Percentiles rank a stretch among this genome's conserved stretches.
phyloP scores from a whole-genome alignment of 2,329 filamentous ascomycete species.

The Verruconis gallopava region DNA sequence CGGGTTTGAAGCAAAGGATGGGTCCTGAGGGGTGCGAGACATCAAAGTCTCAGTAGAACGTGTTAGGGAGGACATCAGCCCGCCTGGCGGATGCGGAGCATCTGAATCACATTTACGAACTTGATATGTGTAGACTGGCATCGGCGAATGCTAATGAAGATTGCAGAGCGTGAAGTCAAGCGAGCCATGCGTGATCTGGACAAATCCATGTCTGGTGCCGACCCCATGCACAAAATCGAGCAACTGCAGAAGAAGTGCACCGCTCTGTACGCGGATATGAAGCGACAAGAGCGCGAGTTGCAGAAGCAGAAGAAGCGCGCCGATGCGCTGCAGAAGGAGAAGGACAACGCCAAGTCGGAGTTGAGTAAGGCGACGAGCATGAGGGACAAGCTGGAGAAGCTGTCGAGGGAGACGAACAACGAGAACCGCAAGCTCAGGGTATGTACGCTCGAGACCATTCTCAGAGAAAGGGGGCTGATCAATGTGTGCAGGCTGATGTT shows the following conservation, averaged over 20 bases:
- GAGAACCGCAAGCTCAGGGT: slow-evolving; percentile 99
- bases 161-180: slow-evolving; percentile 59
- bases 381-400: slow-evolving; percentile 93
- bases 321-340: slow-evolving; percentile 91
- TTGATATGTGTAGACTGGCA: too few relatives aligned
- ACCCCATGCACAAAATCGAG: slow-evolving; percentile 41
- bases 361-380: slow-evolving; percentile 79
- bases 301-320: slow-evolving; percentile 91
- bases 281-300: slow-evolving; percentile 85
- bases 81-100: too few relatives aligned
- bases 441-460: too few relatives aligned
- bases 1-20: too few relatives aligned
- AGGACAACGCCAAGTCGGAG: slow-evolving; percentile 78
- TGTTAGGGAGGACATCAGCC: neutral
- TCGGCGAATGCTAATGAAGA: neutral
- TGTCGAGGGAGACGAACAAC: slow-evolving; percentile 85
- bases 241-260: slow-evolving; percentile 82
- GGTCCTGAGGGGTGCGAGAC: too few relatives aligned
- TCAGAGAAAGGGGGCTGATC: neutral
- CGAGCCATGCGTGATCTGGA: slow-evolving; percentile 71
- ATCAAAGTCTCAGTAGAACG: too few relatives aligned
- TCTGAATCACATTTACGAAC: too few relatives aligned
- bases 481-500: slow-evolving; percentile 52
- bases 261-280: slow-evolving; percentile 87
- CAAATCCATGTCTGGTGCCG: slow-evolving; percentile 2